These are phyloP conservation scores for Trametes maxima DNA, from an alignment of 768 basidiomycete genomes.

Conservation along the genomic window DNA sequence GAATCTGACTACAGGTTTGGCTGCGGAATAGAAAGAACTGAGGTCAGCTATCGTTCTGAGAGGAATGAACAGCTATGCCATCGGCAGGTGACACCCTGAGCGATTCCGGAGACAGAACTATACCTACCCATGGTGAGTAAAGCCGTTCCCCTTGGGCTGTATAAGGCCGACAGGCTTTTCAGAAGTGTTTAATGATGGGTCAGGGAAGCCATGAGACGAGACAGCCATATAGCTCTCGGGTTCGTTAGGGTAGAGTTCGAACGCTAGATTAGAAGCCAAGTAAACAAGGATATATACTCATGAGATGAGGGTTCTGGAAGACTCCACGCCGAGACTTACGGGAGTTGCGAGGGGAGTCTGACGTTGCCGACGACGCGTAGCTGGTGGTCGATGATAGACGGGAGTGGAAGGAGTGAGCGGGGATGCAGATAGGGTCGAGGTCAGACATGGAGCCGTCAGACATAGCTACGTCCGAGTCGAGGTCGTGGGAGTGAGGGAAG, in stretches of 20 bases:
- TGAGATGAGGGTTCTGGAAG: background rate
- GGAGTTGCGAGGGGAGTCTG: slow-evolving; percentile 29
- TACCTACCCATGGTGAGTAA: slow-evolving; percentile 75
- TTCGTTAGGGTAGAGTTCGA: slow-evolving; percentile 63
- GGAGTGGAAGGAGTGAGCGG: slow-evolving; percentile 54
- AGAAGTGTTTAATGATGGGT: slow-evolving; percentile 40
- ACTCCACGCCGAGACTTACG: slow-evolving; percentile 24
- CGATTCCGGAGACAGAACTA: background rate
- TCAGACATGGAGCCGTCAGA: slow-evolving; percentile 55
- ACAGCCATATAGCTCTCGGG: slow-evolving; percentile 49
- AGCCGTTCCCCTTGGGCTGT: slow-evolving; percentile 57
- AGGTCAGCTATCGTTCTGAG: background rate
- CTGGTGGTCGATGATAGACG: slow-evolving; percentile 70
- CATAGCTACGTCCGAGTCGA: slow-evolving; percentile 73
- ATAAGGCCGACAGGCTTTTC: slow-evolving; percentile 59
- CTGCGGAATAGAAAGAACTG: slow-evolving; percentile 37
- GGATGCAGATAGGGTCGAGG: slow-evolving; percentile 53
- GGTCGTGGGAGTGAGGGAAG: slow-evolving; percentile 61
- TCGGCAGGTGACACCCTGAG: background rate
- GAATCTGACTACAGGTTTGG: slow-evolving; percentile 74
- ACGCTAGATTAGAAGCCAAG: slow-evolving; percentile 55
- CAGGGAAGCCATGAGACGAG: slow-evolving; percentile 41
- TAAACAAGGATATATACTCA: background rate
- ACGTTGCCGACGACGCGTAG: slow-evolving; percentile 42
- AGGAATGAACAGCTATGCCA: background rate